These are phyloP conservation scores for Colletotrichum higginsianum DNA, from an alignment of 2,329 filamentous ascomycete genomes.

Conservation along the genomic window DNA sequence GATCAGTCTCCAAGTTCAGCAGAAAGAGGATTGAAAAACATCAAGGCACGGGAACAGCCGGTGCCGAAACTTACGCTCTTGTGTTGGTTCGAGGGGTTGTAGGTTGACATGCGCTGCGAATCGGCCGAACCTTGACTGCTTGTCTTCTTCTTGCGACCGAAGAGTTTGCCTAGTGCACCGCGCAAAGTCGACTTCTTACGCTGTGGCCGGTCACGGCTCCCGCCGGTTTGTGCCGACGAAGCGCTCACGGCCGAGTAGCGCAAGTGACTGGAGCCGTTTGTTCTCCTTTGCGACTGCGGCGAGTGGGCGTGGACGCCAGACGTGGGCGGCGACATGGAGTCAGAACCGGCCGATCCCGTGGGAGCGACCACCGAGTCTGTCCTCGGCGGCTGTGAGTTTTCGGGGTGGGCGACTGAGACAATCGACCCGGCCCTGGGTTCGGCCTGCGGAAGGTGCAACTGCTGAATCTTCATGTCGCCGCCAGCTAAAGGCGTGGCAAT, in stretches of 20 bases:
- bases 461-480: constrained; percentile 45
- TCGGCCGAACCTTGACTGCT: constrained; percentile 51
- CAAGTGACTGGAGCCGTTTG: constrained; percentile 57
- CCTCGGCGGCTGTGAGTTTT: constrained; percentile 28
- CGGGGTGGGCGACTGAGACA: constrained; percentile 31
- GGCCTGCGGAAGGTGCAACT: constrained; percentile 36
- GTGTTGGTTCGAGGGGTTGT: constrained; percentile 55
- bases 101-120: constrained; percentile 48
- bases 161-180: constrained; percentile 69
- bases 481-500: constrained; percentile 52
- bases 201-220: constrained; percentile 57
- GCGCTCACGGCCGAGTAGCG: constrained; percentile 66
- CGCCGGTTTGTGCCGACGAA: constrained; percentile 53
- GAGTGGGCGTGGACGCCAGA: constrained; percentile 42
- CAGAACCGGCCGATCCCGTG: constrained; percentile 28
- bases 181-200: constrained; percentile 73
- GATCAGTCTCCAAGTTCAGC: constrained; percentile 9
- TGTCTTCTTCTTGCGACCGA: constrained; percentile 70
- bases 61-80: constrained; percentile 62
- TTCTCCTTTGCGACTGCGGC: constrained; percentile 51
- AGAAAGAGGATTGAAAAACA: not conserved
- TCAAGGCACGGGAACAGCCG: constrained; percentile 31
- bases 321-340: constrained; percentile 29
- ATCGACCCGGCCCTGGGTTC: constrained; percentile 21
- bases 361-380: constrained; percentile 31